Evolutionary conservation across 371 early-diverging fungal genomes (phyloP).

Genomic region (Mortierella sp.): DNA sequence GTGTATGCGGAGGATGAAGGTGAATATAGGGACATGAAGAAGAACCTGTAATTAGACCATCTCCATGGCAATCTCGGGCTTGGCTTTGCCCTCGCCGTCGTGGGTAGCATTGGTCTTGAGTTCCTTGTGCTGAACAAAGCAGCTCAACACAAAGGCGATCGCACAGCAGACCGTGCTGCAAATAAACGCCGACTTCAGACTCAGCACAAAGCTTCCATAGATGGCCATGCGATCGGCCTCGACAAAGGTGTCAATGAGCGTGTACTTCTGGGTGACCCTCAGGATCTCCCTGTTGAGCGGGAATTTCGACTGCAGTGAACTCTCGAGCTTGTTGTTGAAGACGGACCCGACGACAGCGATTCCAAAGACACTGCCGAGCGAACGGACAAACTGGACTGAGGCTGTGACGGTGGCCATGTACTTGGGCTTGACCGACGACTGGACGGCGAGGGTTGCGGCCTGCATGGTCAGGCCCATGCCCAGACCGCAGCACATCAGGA

Average conservation of each 20-base stretch:
- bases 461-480: conserved; percentile 62
- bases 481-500: conserved; percentile 65
- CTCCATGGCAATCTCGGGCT: conserved; percentile 30
- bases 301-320: conserved; percentile 15
- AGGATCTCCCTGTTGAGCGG: conserved; percentile 8
- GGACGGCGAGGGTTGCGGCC: conserved; percentile 64
- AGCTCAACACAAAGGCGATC: conserved; percentile 27
- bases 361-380: conserved; percentile 69
- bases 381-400: conserved; percentile 60
- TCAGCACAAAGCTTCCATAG: conserved; percentile 28
- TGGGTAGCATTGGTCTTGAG: conserved; percentile 49
- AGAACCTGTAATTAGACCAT: no score
- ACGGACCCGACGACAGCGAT: conserved; percentile 65
- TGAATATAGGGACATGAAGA: no score
- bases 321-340: conserved; percentile 61
- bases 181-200: conserved; percentile 35
- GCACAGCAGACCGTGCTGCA: conserved; percentile 32
- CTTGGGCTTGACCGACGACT: conserved; percentile 59
- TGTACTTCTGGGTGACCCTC: conserved; percentile 20
- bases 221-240: neutral
- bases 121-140: conserved; percentile 46
- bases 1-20: no score
- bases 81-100: conserved; percentile 1
- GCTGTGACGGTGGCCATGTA: conserved; percentile 66
- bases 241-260: neutral